Percentiles rank a stretch among this genome's conserved stretches.
Evolutionary conservation across 768 basidiomycete genomes (phyloP).

Genomic region (Vishniacozyma victoriae): DNA sequence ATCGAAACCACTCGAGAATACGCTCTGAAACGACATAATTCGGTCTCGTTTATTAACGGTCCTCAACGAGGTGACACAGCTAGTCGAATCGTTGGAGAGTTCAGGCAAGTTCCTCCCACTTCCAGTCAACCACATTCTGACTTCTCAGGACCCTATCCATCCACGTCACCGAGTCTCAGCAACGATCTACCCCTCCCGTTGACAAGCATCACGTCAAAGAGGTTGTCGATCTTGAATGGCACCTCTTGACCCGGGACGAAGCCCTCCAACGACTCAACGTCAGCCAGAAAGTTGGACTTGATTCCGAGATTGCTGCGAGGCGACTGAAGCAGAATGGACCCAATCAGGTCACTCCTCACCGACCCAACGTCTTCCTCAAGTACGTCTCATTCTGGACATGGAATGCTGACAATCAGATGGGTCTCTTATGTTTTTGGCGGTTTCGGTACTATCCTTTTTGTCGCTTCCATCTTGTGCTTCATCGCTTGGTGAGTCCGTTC

Average conservation of each 20-base stretch:
- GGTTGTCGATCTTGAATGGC: constrained; percentile 52
- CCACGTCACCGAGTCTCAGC: constrained; percentile 45
- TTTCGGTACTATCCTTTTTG: constrained; percentile 57
- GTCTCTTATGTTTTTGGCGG: constrained; percentile 58
- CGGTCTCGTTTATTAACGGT: constrained; percentile 19
- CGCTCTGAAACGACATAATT: constrained; percentile 21
- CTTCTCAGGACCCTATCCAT: constrained; percentile 51
- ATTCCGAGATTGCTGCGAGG: constrained; percentile 52
- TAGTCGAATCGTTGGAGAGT: constrained; percentile 36
- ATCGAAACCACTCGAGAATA: constrained; percentile 4
- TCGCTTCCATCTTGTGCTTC: constrained; percentile 57
- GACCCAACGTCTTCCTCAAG: constrained; percentile 53
- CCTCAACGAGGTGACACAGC: constrained; percentile 18
- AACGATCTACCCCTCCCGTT: background rate
- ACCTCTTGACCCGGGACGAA: constrained; percentile 50
- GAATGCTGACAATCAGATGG: constrained; percentile 32
- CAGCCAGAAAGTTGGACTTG: constrained; percentile 53
- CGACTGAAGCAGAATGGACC: constrained; percentile 52
- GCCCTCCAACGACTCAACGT: constrained; percentile 51
- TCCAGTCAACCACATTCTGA: background rate
- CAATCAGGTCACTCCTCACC: constrained; percentile 55
- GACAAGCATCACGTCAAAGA: constrained; percentile 29
- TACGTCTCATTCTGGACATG: constrained; percentile 5
- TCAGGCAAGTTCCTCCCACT: constrained; percentile 22
- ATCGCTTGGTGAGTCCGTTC: constrained; percentile 49